phyloP scores from a whole-genome alignment of 2,329 filamentous ascomycete species.

The Alternaria conjuncta region DNA sequence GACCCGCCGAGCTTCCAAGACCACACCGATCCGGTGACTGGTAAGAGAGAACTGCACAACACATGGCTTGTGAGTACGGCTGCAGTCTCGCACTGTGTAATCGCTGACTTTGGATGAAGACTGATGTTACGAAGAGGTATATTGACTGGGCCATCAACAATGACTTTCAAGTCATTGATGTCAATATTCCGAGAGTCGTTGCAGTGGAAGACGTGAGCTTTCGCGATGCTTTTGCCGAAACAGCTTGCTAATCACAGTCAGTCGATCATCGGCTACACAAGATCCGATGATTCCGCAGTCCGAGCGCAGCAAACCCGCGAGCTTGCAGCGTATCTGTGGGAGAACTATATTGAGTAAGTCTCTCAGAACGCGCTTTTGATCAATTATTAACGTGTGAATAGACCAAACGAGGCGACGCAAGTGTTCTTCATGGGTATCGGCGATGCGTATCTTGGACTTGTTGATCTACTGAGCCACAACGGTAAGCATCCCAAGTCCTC shows the following conservation, averaged over 20 bases:
- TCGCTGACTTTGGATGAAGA: slow-evolving; percentile 63
- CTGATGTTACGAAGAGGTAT: slow-evolving; percentile 81
- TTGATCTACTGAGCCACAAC: slow-evolving; percentile 78
- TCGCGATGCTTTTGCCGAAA: background rate
- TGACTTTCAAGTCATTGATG: slow-evolving; percentile 84
- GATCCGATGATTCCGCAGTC: slow-evolving; percentile 56
- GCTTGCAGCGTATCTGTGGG: slow-evolving; percentile 88
- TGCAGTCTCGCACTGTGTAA: slow-evolving; percentile 38
- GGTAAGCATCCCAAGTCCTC: slow-evolving; percentile 55
- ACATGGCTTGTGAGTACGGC: slow-evolving; percentile 77
- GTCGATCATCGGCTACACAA: slow-evolving; percentile 40
- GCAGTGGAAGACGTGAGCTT: slow-evolving; percentile 65
- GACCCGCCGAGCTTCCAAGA: slow-evolving; percentile 68
- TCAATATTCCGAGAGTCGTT: slow-evolving; percentile 84
- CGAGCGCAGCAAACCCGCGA: slow-evolving; percentile 64
- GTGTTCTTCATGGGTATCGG: slow-evolving; percentile 89
- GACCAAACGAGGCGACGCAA: slow-evolving; percentile 68
- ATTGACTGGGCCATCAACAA: slow-evolving; percentile 82
- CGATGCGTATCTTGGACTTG: slow-evolving; percentile 83
- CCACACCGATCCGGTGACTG: slow-evolving; percentile 60
- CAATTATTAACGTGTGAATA: slow-evolving; percentile 21
- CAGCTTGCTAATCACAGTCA: slow-evolving; percentile 11
- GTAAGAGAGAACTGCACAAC: slow-evolving; percentile 80
- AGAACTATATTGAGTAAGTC: slow-evolving; percentile 85
- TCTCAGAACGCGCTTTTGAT: background rate